These are phyloP conservation scores for Paracoccidioides lutzii DNA, from an alignment of 2,329 filamentous ascomycete species.

Conservation along the genomic window DNA sequence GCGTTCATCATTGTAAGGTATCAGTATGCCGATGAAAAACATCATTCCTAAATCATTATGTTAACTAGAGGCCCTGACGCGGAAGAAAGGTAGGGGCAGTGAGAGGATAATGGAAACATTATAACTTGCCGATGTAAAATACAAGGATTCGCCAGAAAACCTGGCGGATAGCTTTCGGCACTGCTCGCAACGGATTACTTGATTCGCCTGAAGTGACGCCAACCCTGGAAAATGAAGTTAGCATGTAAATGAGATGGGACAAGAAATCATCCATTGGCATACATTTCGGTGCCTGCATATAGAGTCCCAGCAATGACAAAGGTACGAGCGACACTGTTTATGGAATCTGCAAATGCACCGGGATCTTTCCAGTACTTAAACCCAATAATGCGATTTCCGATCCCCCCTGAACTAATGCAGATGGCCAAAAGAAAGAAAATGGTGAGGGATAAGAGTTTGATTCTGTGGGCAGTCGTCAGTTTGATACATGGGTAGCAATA, in stretches of 20 bases:
- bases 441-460: constrained; percentile 21
- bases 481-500: neutral
- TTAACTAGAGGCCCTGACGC: neutral
- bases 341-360: constrained; percentile 22
- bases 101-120: neutral
- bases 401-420: constrained; percentile 22
- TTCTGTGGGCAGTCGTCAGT: constrained; percentile 11
- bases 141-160: constrained; percentile 35
- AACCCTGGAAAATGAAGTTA: constrained; percentile 16
- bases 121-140: constrained; percentile 43
- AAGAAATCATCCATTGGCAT: neutral
- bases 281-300: constrained; percentile 26
- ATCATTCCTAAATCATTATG: constrained; percentile 41
- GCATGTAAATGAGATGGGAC: neutral
- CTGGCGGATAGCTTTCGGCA: constrained; percentile 32
- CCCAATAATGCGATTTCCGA: constrained; percentile 20
- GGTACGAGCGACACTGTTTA: constrained; percentile 25
- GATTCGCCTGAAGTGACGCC: constrained; percentile 26
- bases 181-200: constrained; percentile 32
- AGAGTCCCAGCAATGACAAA: constrained; percentile 24
- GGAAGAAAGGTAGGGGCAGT: neutral
- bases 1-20: constrained; percentile 53
- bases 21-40: constrained; percentile 63
- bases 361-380: constrained; percentile 28
- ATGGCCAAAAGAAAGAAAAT: constrained; percentile 24